Percentiles rank a stretch among this genome's conserved stretches.
Conservation (phyloP, 495 filamentous ascomycete genomes). For the Hypoxylon intermedium region DNA sequence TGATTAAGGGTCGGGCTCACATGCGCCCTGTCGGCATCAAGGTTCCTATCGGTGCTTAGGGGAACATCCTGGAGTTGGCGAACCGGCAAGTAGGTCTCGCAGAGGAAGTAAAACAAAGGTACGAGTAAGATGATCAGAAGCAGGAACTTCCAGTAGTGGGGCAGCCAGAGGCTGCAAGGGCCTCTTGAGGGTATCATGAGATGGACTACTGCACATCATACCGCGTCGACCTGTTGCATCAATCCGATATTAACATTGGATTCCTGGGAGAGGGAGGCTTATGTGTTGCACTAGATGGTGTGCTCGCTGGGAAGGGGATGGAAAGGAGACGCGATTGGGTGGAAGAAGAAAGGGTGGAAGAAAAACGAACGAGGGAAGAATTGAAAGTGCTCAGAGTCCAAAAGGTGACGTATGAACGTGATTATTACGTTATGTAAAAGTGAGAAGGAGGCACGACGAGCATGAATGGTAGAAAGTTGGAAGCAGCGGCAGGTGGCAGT, state of each 20-base stretch:
- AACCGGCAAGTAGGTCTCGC: slow-evolving; percentile 6
- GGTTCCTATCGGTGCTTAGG: background rate
- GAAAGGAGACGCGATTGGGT: background rate
- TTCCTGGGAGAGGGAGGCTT: background rate
- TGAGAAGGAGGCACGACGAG: background rate
- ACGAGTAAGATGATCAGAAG: slow-evolving; percentile 18
- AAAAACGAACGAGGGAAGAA: background rate
- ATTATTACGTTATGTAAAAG: background rate
- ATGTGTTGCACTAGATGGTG: background rate
- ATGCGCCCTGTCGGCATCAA: slow-evolving; percentile 6
- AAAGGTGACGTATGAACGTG: background rate
- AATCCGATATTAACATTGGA: slow-evolving; percentile 2
- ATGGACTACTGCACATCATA: slow-evolving; percentile 19
- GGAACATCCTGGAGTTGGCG: background rate
- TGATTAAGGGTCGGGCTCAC: background rate
- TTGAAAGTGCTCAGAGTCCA: background rate
- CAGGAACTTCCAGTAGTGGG: slow-evolving; percentile 22
- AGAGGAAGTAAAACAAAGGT: slow-evolving; percentile 5
- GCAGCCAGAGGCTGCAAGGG: slow-evolving; percentile 21
- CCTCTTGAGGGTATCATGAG: slow-evolving; percentile 26
- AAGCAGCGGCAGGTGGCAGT: background rate
- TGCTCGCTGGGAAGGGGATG: background rate
- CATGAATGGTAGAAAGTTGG: background rate
- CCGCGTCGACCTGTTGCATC: slow-evolving; percentile 2
- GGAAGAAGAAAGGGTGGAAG: background rate